A percentile compares a stretch with the other conserved stretches of the same genome.
phyloP scores from a whole-genome alignment of 176 grass and related monocot species.

The Phyllostachys edulis region DNA sequence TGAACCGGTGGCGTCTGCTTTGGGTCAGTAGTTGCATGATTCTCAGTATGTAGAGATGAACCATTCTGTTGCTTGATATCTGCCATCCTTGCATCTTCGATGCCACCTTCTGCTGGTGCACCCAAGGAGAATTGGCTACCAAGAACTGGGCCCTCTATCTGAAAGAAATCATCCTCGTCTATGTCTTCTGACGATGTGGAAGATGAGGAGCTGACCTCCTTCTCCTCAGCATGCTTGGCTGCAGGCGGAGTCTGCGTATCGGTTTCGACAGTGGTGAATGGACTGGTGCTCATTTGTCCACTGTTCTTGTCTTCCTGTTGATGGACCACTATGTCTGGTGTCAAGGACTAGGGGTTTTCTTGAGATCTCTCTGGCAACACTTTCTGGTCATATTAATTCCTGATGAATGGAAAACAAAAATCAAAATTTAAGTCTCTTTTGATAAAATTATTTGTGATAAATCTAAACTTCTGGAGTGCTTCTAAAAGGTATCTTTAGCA shows the following conservation, averaged over 20 bases:
- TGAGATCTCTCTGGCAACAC: not conserved
- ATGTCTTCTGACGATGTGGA: slow-evolving; percentile 39
- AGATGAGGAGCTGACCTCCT: slow-evolving; percentile 12
- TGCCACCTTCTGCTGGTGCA: not conserved
- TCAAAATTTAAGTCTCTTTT: not conserved
- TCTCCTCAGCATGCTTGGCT: not conserved
- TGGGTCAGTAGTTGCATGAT: not conserved
- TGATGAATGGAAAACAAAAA: not conserved
- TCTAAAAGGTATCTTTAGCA: not conserved
- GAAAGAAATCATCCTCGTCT: slow-evolving; percentile 54
- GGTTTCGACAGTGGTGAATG: not conserved
- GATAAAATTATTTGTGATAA: not conserved
- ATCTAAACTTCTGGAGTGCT: not conserved
- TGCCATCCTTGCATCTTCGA: not conserved
- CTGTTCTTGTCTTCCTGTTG: slow-evolving; percentile 14
- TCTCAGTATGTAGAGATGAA: not conserved
- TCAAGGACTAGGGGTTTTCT: not conserved
- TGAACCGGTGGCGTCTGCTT: slow-evolving; percentile 34
- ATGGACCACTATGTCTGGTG: slow-evolving; percentile 22
- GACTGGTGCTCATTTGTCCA: slow-evolving; percentile 11
- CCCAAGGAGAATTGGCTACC: slow-evolving; percentile 22
- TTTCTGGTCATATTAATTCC: not conserved
- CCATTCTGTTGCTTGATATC: not conserved
- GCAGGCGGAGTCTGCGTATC: not conserved
- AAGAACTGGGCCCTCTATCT: slow-evolving; percentile 36